Evolutionary conservation across 2,329 filamentous ascomycete species (phyloP).

Genomic region (Intubia oerlemansii): DNA sequence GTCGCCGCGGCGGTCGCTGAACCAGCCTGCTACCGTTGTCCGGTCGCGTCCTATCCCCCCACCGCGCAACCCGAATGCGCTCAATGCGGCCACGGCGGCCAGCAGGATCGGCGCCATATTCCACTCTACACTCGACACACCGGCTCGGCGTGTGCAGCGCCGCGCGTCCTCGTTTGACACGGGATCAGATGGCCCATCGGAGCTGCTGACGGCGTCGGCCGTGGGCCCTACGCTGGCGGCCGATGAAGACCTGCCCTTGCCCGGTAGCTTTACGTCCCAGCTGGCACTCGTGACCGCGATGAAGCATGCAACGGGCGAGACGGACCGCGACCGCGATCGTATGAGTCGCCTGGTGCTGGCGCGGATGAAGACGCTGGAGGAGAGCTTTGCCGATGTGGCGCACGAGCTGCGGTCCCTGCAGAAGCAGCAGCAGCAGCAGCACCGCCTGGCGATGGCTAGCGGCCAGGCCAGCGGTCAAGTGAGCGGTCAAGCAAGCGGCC

Average conservation of each 20-base stretch:
- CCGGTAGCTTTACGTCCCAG: slow-evolving; percentile 63
- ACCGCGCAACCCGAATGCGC: slow-evolving; percentile 25
- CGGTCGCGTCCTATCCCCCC: slow-evolving; percentile 36
- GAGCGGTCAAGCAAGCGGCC: slow-evolving; percentile 16
- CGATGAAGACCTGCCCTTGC: slow-evolving; percentile 33
- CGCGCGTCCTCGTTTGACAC: slow-evolving; percentile 45
- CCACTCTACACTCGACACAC: slow-evolving; percentile 20
- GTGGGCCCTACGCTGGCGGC: slow-evolving; percentile 19
- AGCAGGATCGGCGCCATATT: slow-evolving; percentile 29
- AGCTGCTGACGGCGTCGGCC: slow-evolving; percentile 31
- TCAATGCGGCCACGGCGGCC: slow-evolving; percentile 31
- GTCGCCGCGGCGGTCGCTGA: slow-evolving; percentile 25
- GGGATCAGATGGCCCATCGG: slow-evolving; percentile 39
- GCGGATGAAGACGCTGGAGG: slow-evolving; percentile 81
- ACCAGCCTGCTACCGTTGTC: slow-evolving; percentile 12
- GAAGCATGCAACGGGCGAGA: slow-evolving; percentile 15
- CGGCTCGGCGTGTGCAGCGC: slow-evolving; percentile 18
- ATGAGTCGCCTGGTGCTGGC: slow-evolving; percentile 69
- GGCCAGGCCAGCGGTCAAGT: too few relatives aligned
- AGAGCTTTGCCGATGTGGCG: slow-evolving; percentile 74
- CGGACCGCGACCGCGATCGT: slow-evolving; percentile 35
- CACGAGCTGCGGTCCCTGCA: slow-evolving; percentile 52
- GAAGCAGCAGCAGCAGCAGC: slow-evolving; percentile 11
- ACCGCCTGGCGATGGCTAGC: slow-evolving; percentile 5
- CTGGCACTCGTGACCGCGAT: slow-evolving; percentile 51